Percentiles rank a stretch among this genome's conserved stretches.
Evolutionary conservation across 805 yeast species (phyloP).

Genomic region (Candida broadrunensis): DNA sequence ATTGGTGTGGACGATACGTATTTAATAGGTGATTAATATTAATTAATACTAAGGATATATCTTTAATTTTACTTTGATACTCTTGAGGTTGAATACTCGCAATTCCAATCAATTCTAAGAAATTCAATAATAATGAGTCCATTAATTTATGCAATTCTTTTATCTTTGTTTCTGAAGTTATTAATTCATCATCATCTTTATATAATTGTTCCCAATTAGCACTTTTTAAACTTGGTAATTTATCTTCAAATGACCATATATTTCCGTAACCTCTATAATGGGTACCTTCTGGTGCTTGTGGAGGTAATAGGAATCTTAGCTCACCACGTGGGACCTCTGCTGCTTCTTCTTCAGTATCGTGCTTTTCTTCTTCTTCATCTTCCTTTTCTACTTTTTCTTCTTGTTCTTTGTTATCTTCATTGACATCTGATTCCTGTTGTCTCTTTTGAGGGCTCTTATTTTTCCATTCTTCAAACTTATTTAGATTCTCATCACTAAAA

Average conservation of each 20-base stretch:
- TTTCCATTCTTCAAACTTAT: constrained; percentile 32
- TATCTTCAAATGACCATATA: constrained; percentile 80
- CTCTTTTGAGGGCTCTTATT: not conserved
- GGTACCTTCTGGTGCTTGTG: constrained; percentile 55
- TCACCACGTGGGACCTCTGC: constrained; percentile 34
- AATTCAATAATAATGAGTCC: constrained; percentile 75
- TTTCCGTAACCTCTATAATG: constrained; percentile 87
- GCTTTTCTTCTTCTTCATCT: constrained; percentile 9
- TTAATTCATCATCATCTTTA: constrained; percentile 32
- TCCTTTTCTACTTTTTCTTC: constrained; percentile 18
- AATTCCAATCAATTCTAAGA: constrained; percentile 77
- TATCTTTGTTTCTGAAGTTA: constrained; percentile 47
- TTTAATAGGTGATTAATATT: constrained; percentile 90
- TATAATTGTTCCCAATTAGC: constrained; percentile 80
- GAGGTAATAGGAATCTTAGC: constrained; percentile 61
- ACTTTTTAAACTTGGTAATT: constrained; percentile 69
- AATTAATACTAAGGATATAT: constrained; percentile 74
- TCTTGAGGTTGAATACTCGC: constrained; percentile 70
- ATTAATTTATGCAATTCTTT: constrained; percentile 76
- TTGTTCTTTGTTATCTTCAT: constrained; percentile 13
- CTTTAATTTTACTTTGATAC: constrained; percentile 61
- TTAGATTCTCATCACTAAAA: constrained; percentile 70
- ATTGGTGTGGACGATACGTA: constrained; percentile 93
- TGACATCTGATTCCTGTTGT: not conserved
- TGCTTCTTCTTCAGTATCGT: constrained; percentile 34